phyloP scores from a whole-genome alignment of 192 early-diverging fungal species.

The Backusella macrospora region DNA sequence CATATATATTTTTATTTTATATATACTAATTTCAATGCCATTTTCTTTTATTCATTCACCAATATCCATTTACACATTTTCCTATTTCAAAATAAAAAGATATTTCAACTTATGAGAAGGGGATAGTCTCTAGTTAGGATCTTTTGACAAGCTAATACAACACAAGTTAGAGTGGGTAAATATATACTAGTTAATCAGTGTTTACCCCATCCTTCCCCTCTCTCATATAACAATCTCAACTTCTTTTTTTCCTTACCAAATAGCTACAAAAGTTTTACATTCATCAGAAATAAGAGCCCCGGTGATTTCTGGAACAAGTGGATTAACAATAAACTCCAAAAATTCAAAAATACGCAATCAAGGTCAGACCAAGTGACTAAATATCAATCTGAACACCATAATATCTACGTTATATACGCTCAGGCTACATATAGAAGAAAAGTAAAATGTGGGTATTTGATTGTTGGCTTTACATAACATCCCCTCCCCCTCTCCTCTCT shows the following conservation, averaged over 20 bases:
- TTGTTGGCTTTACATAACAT: slow-evolving; percentile 73
- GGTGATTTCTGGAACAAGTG: slow-evolving; percentile 72
- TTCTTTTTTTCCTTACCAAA: slow-evolving; percentile 74
- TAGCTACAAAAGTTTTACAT: slow-evolving; percentile 69
- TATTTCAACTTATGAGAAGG: slow-evolving; percentile 69
- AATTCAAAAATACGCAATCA: slow-evolving; percentile 96
- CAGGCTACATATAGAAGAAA: slow-evolving; percentile 68
- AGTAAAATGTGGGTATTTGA: too few relatives aligned
- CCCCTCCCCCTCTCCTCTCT: too few relatives aligned
- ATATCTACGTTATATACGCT: slow-evolving; percentile 88
- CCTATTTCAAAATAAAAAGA: slow-evolving; percentile 68
- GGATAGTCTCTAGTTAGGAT: slow-evolving; percentile 65
- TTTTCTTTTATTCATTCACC: slow-evolving; percentile 43
- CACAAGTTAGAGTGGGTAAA: too few relatives aligned
- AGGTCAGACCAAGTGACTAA: slow-evolving; percentile 92
- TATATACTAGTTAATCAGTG: too few relatives aligned
- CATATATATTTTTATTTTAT: too few relatives aligned
- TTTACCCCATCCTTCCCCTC: too few relatives aligned
- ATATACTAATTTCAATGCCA: slow-evolving; percentile 39
- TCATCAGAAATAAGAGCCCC: slow-evolving; percentile 58
- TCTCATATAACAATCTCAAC: too few relatives aligned
- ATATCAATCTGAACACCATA: slow-evolving; percentile 93
- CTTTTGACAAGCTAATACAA: slow-evolving; percentile 72
- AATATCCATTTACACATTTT: slow-evolving; percentile 42
- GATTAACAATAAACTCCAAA: slow-evolving; percentile 88